These are phyloP conservation scores for Mycena venus DNA, from an alignment of 768 basidiomycete genomes.

Conservation along the genomic window DNA sequence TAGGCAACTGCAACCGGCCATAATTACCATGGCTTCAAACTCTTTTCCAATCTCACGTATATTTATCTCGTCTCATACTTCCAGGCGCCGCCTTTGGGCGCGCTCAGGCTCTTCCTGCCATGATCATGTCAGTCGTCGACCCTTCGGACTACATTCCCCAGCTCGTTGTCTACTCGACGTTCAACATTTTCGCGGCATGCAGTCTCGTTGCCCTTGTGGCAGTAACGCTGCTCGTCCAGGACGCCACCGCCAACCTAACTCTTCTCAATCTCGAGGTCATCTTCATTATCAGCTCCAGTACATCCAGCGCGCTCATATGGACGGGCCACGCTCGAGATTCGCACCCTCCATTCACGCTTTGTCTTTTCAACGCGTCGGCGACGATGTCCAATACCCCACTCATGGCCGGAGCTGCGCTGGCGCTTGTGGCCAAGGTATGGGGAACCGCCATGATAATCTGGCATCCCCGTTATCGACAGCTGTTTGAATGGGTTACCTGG, in stretches of 20 bases:
- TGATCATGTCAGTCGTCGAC: slow-evolving; percentile 11
- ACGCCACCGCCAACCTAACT: background rate
- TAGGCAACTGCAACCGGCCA: no score
- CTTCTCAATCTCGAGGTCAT: slow-evolving; percentile 25
- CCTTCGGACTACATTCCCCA: slow-evolving; percentile 17
- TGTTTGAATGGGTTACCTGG: slow-evolving; percentile 13
- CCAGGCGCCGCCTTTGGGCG: background rate
- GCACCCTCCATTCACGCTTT: slow-evolving; percentile 22
- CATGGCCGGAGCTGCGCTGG: slow-evolving; percentile 15
- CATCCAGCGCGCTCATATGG: slow-evolving; percentile 18
- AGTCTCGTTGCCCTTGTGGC: slow-evolving; percentile 1
- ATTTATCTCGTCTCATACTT: no score
- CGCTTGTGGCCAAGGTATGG: slow-evolving; percentile 14
- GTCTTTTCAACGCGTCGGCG: slow-evolving; percentile 17
- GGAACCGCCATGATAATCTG: slow-evolving; percentile 12
- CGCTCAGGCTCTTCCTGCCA: background rate
- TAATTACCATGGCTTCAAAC: no score
- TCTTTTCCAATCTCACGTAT: no score
- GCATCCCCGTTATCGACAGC: background rate
- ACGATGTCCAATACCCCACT: slow-evolving; percentile 19
- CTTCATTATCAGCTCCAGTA: slow-evolving; percentile 19
- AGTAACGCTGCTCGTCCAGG: slow-evolving; percentile 9
- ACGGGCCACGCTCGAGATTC: slow-evolving; percentile 21
- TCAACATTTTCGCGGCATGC: slow-evolving; percentile 18
- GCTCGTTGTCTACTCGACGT: slow-evolving; percentile 16